Base-by-base conservation (phyloP, 129 eudicot genomes). In the Artemisia argyi region DNA sequence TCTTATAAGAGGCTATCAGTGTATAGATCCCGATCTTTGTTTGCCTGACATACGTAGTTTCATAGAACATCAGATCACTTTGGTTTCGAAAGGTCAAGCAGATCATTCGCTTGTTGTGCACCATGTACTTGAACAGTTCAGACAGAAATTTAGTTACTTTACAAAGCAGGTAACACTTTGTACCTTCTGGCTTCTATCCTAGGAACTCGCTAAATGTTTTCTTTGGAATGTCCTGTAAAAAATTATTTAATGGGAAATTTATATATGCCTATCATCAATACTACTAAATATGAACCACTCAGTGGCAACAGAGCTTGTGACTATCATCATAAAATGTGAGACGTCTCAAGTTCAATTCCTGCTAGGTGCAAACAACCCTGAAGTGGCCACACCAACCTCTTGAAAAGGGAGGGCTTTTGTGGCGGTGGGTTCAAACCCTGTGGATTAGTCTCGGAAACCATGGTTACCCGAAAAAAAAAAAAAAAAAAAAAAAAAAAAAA, bases 11-110 rank as follows among this genome's bases (percentile, higher is more conserved):
- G 98, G 98, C n/a, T 92, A 92, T 72, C 98, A 92, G 44, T 83
- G 86, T 68, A 92, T 82, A 65, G 98, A 92, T 82, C 96, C 98
- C 32, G 98, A 92, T 82, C 88, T 92, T 44, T 92, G 96, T 81
- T 82, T 92, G 78, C 98, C 98, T 1, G 98, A 92, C 72, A 92
- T 92, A 32, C 87, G 98, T 39, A 80, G 96, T 79, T 92, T 92
- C 78, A 92, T 92, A 26, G 98, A 92, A 80, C 94, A 92, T 30
- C 98, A 92, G 74, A 92, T 92, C 65, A 78, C 88, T 60, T 94
- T 89, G 17, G 88, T 92, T 67, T 92, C 96, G 20, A 92, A 92
- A 84, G 98, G 98, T 61, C 89, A 87, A 76, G 96, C 96, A 66
- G 84, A 92, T 63, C 90, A 89, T 82, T 74, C 84, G 11, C 84